These are phyloP conservation scores for Spongospora subterranea DNA, from an alignment of 208 protist species.

Conservation along the genomic window DNA sequence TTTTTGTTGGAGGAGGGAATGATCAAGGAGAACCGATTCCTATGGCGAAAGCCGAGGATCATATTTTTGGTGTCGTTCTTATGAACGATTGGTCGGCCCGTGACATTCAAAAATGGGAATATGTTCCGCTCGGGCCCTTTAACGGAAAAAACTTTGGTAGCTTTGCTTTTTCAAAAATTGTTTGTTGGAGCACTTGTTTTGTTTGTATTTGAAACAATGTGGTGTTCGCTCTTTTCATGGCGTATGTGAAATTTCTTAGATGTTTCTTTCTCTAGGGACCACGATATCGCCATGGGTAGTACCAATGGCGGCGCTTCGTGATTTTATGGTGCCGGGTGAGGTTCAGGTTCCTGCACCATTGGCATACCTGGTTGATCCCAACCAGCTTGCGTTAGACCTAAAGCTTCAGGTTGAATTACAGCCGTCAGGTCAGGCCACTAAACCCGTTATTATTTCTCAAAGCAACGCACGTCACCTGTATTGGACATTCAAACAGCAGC, in stretches of 20 bases:
- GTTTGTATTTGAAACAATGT: neutral
- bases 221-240: neutral
- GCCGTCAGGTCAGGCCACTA: neutral
- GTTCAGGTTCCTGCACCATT: conserved; percentile 64
- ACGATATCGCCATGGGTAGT: conserved; percentile 89
- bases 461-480: conserved; percentile 80
- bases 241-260: conserved; percentile 73
- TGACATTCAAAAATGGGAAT: conserved; percentile 86
- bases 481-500: conserved; percentile 84
- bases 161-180: neutral
- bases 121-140: conserved; percentile 87
- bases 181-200: neutral
- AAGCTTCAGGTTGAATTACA: conserved; percentile 64
- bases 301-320: conserved; percentile 81
- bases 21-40: conserved; percentile 78
- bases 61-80: conserved; percentile 84
- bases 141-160: conserved; percentile 78
- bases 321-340: conserved; percentile 74
- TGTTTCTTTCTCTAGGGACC: no score
- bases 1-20: conserved; percentile 81
- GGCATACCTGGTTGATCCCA: conserved; percentile 19
- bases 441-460: conserved; percentile 65
- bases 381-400: conserved; percentile 72
- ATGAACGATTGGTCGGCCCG: conserved; percentile 85
- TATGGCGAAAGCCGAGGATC: conserved; percentile 77